Evolutionary conservation across 2,329 filamentous ascomycete genomes (phyloP), one percentile per base, ranked within the genome.

Genomic region (Phialemonium atrogriseum): DNA sequence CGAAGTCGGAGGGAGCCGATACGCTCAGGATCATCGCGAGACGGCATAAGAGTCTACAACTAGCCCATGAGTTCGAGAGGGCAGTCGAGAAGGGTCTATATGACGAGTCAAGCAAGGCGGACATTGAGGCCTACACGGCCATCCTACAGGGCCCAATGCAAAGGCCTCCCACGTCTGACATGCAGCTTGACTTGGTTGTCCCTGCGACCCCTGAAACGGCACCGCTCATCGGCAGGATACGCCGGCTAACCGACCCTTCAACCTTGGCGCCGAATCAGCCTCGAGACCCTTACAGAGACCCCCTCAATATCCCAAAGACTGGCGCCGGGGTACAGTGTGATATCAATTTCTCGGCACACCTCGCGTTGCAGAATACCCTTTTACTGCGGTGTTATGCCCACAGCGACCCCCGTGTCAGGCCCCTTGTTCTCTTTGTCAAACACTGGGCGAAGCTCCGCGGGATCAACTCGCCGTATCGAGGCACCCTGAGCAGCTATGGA

Each of bases 301-400:
- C 64, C 15, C 70, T 93, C 3, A 85, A 91, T 52, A 89, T 89
- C 36, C 83, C 84, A 5, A 84, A 84, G 48, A 63, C 65, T 7
- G 80, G 79, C 4, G 73, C 81, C 17, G 86, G 86, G n/a, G 83
- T 89, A 10, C 84, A 88, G 51, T 91, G 84, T 51, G 86, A 94
- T 50, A 85, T 95, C 64, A 94, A 94, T 55, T 94, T 94, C 51
- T 82, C 82, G 2, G 87, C 87, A 12, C 77, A 84, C 26, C 71
- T 94, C 4, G 86, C 80, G 2, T 65, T 94, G 4, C 81, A 91
- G 42, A 94, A 94, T 53, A 93, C 87, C 0, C 62, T 75, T 20
- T 73, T 95, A 23, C 70, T 95, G 18, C 77, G 83, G 23, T 89
- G 84, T 54, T 95, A 95, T 57, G 80, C 82, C 2, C 71, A 75